Conservation (phyloP, 2,329 filamentous ascomycete genomes). For the Neonectria ditissima region DNA sequence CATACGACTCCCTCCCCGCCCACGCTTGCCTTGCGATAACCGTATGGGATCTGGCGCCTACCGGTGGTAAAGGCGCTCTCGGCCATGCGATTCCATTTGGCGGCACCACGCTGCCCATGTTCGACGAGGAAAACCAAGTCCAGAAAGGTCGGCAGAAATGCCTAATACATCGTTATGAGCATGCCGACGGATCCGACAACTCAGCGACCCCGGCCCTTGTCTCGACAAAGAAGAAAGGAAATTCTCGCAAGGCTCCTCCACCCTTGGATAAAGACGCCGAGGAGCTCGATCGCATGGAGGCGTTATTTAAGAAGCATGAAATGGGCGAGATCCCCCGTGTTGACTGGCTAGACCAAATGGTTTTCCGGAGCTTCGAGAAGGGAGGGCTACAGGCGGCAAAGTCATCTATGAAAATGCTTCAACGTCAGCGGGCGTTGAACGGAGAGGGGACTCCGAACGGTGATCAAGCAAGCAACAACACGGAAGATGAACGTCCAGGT, state of each 20-base stretch:
- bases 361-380: constrained; percentile 91
- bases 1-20: constrained; percentile 83
- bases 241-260: constrained; percentile 61
- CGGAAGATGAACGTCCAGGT: constrained; percentile 59
- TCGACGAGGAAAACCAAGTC: constrained; percentile 90
- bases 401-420: constrained; percentile 69
- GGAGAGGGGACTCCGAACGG: constrained; percentile 50
- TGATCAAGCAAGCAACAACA: constrained; percentile 45
- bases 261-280: constrained; percentile 77
- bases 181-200: constrained; percentile 85
- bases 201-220: constrained; percentile 80
- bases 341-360: constrained; percentile 95
- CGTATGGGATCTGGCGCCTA: constrained; percentile 91
- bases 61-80: constrained; percentile 75
- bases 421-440: constrained; percentile 59
- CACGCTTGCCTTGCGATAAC: constrained; percentile 92
- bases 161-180: constrained; percentile 81
- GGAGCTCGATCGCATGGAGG: constrained; percentile 90
- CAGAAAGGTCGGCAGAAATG: constrained; percentile 95
- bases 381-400: constrained; percentile 73
- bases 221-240: constrained; percentile 65
- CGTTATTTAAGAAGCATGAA: constrained; percentile 95
- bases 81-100: constrained; percentile 91
- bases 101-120: constrained; percentile 91
- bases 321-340: constrained; percentile 95